Percentiles rank a stretch among this genome's conserved stretches.
These are phyloP conservation scores for Carex kokanica DNA, from an alignment of 176 grass and related monocot genomes.

Conservation along the genomic window DNA sequence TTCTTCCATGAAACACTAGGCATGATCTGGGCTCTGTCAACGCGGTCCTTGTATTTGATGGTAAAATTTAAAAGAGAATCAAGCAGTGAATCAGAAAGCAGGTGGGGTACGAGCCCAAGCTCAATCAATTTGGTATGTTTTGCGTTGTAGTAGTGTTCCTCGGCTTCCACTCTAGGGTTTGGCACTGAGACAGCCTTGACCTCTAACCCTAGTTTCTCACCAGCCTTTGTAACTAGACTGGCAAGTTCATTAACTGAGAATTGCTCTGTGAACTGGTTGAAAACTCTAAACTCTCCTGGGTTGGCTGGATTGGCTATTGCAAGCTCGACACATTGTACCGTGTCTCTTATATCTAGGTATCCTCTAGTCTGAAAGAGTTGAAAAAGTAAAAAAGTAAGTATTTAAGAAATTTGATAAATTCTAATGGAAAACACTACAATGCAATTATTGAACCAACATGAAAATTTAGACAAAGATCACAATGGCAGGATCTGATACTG, in stretches of 20 bases:
- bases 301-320: constrained; percentile 91
- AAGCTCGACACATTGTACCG: constrained; percentile 80
- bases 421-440: neutral
- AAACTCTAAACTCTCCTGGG: constrained; percentile 82
- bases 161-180: constrained; percentile 84
- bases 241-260: constrained; percentile 88
- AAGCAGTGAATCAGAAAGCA: constrained; percentile 76
- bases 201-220: constrained; percentile 68
- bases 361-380: constrained; percentile 58
- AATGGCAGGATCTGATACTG: neutral
- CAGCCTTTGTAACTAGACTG: constrained; percentile 57
- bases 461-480: neutral
- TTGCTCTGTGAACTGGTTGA: constrained; percentile 95
- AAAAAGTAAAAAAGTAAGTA: neutral
- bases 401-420: neutral
- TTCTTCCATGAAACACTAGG: constrained; percentile 93
- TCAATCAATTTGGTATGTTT: constrained; percentile 81
- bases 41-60: constrained; percentile 66
- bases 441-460: neutral
- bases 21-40: constrained; percentile 76
- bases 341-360: constrained; percentile 94
- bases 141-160: constrained; percentile 91
- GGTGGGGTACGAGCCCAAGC: constrained; percentile 61
- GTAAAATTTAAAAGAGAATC: constrained; percentile 90
- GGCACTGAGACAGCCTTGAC: constrained; percentile 65